Evolutionary conservation across 176 grass and related monocot species (phyloP), one percentile per base, ranked within the genome.

Genomic region (Rhynchospora tenuis): DNA sequence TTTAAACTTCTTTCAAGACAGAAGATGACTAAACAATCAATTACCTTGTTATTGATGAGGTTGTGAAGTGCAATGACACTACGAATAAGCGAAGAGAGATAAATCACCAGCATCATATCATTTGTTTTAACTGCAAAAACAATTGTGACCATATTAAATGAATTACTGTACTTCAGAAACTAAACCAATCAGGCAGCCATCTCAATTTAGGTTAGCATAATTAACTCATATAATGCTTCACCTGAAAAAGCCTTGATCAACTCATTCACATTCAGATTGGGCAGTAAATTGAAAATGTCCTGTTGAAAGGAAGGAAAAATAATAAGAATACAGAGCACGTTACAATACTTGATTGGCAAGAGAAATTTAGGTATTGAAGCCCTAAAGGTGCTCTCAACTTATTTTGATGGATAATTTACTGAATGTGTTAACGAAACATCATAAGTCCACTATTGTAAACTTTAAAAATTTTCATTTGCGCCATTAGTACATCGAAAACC

Each of bases 81-180:
- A 17, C 92, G 89, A 45, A 98, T 91, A 45, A 98, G 89, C 52
- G 95, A 98, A 75, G 95, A 98, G 26, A 98, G 83, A 82, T 98
- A 98, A 83, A 98, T 98, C 57, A 98, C 95, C 73, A 98, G 63
- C 95, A 98, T 98, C 95, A 98, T 94, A 81, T 98, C 95, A 85
- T 94, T 98, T 89, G 92, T 98, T 98, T 94, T 98, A 73, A 98
- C 95, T 98, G 90, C 82, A 93, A 5, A 5, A 16, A 89, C 6
- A 84, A 66, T 60, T 11, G 73, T 19, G 10, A 59, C 33, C 48
- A 64, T 31, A 61, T 62, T 28, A 10, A 38, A 22, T 73, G 17
- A n/a, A 71, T 66, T 14, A 85, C 69, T 9, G 27, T 33, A 17
- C 44, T 62, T 7, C 2, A 0, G 79, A 81, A 61, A 60, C 24